Evolutionary conservation across 1,284 basidiomycete species (phyloP).

Genomic region (Melampsora americana): DNA sequence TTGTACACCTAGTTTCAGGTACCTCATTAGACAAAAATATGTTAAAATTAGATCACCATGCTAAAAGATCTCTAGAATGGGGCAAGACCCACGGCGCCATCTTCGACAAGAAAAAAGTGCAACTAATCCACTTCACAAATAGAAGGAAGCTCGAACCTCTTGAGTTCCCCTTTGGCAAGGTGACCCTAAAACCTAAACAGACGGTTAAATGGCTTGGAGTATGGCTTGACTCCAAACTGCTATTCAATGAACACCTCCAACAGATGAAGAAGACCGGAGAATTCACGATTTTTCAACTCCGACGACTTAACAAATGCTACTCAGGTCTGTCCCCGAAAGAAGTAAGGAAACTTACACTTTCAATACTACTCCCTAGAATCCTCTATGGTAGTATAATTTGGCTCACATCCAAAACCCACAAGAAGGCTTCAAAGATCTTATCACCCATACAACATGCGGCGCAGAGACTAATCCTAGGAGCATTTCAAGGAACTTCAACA

Average conservation of each 20-base stretch:
- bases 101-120: conserved; percentile 14
- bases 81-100: not conserved
- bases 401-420: not conserved
- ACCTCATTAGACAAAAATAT: not conserved
- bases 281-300: not conserved
- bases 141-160: not conserved
- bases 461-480: no score
- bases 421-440: not conserved
- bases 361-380: no score
- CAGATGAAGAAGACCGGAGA: not conserved
- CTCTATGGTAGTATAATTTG: conserved; percentile 5
- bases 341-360: no score
- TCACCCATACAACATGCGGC: no score
- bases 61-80: not conserved
- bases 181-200: not conserved
- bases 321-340: no score
- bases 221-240: not conserved
- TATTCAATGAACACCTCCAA: not conserved
- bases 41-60: not conserved
- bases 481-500: no score
- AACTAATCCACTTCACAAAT: conserved; percentile 2
- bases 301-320: not conserved
- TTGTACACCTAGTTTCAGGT: conserved; percentile 2
- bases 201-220: conserved; percentile 6
- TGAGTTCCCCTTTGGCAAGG: not conserved